These are phyloP conservation scores for Leptomonas pyrrhocoris DNA, from an alignment of 208 protist genomes.

Conservation along the genomic window DNA sequence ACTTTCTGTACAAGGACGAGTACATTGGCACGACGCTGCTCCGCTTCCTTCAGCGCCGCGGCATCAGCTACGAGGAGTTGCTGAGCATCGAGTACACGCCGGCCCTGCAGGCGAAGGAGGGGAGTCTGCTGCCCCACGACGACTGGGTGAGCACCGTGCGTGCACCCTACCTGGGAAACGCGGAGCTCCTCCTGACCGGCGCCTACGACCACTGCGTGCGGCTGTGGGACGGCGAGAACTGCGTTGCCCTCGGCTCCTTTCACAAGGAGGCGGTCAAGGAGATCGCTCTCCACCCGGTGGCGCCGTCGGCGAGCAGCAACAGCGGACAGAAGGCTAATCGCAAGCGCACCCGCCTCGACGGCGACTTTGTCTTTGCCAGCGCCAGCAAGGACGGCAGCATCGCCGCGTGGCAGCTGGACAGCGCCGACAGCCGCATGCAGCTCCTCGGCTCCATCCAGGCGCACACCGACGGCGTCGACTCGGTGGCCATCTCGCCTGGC, in stretches of 20 bases:
- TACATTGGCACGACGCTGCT: conserved; percentile 78
- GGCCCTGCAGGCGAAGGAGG: conserved; percentile 76
- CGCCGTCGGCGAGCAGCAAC: conserved; percentile 7
- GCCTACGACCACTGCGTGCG: conserved; percentile 86
- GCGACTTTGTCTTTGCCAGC: conserved; percentile 69
- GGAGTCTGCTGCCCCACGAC: conserved; percentile 82
- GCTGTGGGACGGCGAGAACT: conserved; percentile 76
- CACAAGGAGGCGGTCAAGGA: conserved; percentile 82
- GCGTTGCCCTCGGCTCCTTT: conserved; percentile 72
- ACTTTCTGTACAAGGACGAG: conserved; percentile 83
- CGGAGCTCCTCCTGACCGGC: conserved; percentile 68
- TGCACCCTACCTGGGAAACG: conserved; percentile 56
- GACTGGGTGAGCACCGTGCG: conserved; percentile 88
- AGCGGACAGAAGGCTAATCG: conserved; percentile 21
- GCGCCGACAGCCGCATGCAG: conserved; percentile 35
- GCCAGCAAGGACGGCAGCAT: conserved; percentile 82
- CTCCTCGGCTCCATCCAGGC: conserved; percentile 56
- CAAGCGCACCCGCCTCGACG: conserved; percentile 35
- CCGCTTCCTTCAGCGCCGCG: conserved; percentile 70
- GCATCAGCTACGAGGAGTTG: conserved; percentile 78
- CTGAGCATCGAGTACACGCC: conserved; percentile 89
- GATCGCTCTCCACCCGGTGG: conserved; percentile 56
- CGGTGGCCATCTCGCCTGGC: conserved; percentile 62
- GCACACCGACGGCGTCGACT: conserved; percentile 74
- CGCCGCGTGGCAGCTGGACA: conserved; percentile 65